Base-by-base conservation (phyloP, 2,329 filamentous ascomycete species). In the Aspergillus uvarum region DNA sequence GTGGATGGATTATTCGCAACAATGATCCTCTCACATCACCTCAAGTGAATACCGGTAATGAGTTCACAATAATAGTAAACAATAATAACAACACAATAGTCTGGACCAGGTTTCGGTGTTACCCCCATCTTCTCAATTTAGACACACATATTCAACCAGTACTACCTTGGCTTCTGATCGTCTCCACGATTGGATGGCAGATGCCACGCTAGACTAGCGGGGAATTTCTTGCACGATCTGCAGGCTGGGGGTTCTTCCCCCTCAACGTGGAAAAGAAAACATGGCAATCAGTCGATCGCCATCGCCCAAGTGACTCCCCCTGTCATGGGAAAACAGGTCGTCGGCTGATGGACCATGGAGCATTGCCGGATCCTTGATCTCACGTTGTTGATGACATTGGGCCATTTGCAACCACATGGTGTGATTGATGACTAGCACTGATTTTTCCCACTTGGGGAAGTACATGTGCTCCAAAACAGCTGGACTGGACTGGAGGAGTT, bases 191-290 rank as follows among this genome's bases (percentile, higher is more conserved):
- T 56, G 53, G 58, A 21, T 48, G 38, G 21, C 22, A 16, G 35
- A 10, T 10, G 21, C 50, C 51, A 59, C 58, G 58, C 60, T 62
- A 62, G 38, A 53, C 60, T 60, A 62, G 38, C 53, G 24, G 32
- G 52, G 47, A 26, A 22, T 35, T 48, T n/a, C 19, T 47, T 56
- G 58, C 51, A 55, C 52, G 60, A 60, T 60, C 58, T 60, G 58
- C 60, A 61, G 32, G 24, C 26, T 21, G 11, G 49, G 8, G 49
- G 22, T 19, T 52, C 31, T 29, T 29, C 32, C 32, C 32, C 22
- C 14, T 10, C 50, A 44, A 55, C 35, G 16, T 19, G 26, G 44
- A 22, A 32, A 54, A 51, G 24, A 51, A 48, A 51, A 51, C 38
- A 49, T 48, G 24, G 38, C 38, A 44, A 44, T 44, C 51, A 35